Evolutionary conservation across 192 early-diverging fungal species (phyloP).

Genomic region (Umbelopsis sp.): DNA sequence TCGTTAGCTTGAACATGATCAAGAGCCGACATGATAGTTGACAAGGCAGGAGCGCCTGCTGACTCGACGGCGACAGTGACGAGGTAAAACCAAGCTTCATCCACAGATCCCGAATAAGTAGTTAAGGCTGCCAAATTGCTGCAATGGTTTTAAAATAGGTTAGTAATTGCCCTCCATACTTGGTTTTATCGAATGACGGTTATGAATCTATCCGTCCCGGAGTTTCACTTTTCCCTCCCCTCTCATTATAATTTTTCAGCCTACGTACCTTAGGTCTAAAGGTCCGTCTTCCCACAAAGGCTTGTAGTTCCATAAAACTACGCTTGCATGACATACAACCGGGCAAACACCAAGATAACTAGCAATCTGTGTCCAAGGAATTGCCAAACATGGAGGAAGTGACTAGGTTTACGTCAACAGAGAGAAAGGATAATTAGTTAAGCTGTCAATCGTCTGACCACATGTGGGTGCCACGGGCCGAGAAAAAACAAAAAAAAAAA

Average conservation of each 20-base stretch:
- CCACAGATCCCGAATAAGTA: slow-evolving; percentile 84
- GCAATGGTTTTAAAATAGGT: slow-evolving; percentile 4
- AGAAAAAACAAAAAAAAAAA: too few species aligned
- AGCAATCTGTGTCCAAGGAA: slow-evolving; percentile 81
- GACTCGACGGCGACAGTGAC: slow-evolving; percentile 89
- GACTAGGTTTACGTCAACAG: slow-evolving; percentile 37
- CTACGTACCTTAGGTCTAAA: slow-evolving; percentile 65
- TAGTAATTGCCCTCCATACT: not conserved
- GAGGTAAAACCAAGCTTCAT: slow-evolving; percentile 98
- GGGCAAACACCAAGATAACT: slow-evolving; percentile 81
- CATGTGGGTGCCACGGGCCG: not conserved
- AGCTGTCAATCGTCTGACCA: slow-evolving; percentile 12
- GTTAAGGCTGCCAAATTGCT: slow-evolving; percentile 82
- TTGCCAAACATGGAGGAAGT: slow-evolving; percentile 75
- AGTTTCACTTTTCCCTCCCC: slow-evolving; percentile 16
- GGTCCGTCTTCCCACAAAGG: slow-evolving; percentile 81
- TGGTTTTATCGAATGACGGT: too few species aligned
- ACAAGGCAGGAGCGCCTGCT: slow-evolving; percentile 67
- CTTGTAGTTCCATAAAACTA: slow-evolving; percentile 91
- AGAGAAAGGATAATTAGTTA: not conserved
- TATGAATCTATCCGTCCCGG: too few species aligned
- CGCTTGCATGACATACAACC: slow-evolving; percentile 83
- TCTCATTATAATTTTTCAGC: not conserved
- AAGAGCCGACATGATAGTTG: slow-evolving; percentile 71
- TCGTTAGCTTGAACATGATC: slow-evolving; percentile 56